Conservation (phyloP, 2,329 filamentous ascomycete species). For the Talaromyces sp. region DNA sequence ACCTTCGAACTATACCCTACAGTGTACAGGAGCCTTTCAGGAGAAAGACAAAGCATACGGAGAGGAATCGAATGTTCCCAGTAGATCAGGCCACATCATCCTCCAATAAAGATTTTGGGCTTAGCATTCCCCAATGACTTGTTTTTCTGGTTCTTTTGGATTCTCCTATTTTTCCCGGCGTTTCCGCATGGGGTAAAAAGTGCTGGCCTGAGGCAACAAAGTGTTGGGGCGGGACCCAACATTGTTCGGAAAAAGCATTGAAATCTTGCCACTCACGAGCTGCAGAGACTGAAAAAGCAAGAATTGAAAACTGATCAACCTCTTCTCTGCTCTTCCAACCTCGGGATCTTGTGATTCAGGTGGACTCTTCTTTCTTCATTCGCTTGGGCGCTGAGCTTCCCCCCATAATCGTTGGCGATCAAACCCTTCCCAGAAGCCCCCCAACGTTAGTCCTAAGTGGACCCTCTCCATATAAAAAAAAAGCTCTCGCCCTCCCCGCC, state of each 20-base stretch:
- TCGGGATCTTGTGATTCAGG: slow-evolving; percentile 36
- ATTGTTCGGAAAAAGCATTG: slow-evolving; percentile 15
- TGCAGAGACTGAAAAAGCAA: not conserved
- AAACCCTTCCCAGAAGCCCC: slow-evolving; percentile 20
- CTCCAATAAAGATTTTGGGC: too few species aligned
- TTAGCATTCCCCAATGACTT: too few species aligned
- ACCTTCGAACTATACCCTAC: not conserved
- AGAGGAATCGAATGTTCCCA: too few species aligned
- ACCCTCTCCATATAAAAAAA: slow-evolving; percentile 26
- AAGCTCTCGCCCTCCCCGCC: slow-evolving; percentile 15
- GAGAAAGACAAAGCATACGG: too few species aligned
- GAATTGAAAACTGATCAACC: slow-evolving; percentile 8
- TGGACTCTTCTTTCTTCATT: slow-evolving; percentile 4
- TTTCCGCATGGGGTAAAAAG: not conserved
- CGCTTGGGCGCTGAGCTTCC: slow-evolving; percentile 16
- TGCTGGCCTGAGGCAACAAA: slow-evolving; percentile 28
- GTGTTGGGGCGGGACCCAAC: slow-evolving; percentile 39
- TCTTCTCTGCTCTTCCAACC: slow-evolving; percentile 11
- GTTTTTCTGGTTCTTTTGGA: not conserved
- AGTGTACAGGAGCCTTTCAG: too few species aligned
- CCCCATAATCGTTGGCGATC: slow-evolving; percentile 29
- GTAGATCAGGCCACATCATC: too few species aligned
- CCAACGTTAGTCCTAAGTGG: slow-evolving; percentile 32
- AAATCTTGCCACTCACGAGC: slow-evolving; percentile 19
- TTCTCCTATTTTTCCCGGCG: slow-evolving; percentile 3